Percentiles rank a stretch among this genome's conserved stretches.
Evolutionary conservation across 1,139 yeast species (phyloP).

Genomic region (Zygosaccharomyces pseudobailii): DNA sequence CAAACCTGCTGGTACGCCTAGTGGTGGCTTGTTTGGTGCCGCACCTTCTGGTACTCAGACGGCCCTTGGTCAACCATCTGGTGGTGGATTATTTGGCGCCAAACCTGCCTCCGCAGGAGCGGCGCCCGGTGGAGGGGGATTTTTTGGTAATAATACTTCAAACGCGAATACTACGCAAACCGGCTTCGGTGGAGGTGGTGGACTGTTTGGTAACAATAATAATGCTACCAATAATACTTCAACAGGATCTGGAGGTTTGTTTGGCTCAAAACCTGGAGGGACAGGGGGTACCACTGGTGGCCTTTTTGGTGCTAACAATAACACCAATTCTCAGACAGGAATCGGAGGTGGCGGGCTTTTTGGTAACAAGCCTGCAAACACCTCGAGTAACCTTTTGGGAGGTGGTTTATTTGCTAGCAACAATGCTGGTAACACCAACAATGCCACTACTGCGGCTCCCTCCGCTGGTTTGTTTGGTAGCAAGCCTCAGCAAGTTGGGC

Average conservation of each 20-base stretch:
- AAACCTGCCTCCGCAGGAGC: constrained; percentile 19
- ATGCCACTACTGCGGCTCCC: constrained; percentile 20
- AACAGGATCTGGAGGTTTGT: constrained; percentile 34
- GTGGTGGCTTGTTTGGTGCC: constrained; percentile 24
- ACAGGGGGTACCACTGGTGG: constrained; percentile 19
- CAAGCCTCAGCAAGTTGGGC: constrained; percentile 19
- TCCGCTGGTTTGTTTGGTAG: constrained; percentile 27
- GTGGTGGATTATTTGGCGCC: constrained; percentile 23
- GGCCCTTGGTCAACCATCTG: constrained; percentile 7
- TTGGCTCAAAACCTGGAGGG: constrained; percentile 35
- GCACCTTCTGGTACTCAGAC: constrained; percentile 10
- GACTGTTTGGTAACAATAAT: constrained; percentile 34
- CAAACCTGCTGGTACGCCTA: constrained; percentile 11
- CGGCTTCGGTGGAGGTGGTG: constrained; percentile 21
- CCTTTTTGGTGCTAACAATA: constrained; percentile 20
- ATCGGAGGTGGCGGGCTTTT: constrained; percentile 36
- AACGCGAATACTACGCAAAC: constrained; percentile 15
- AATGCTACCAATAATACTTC: constrained; percentile 7
- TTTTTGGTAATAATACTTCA: constrained; percentile 31
- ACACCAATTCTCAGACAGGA: constrained; percentile 13
- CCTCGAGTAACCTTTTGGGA: constrained; percentile 12
- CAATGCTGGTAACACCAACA: constrained; percentile 3
- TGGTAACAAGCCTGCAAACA: constrained; percentile 32
- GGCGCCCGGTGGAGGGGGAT: constrained; percentile 26
- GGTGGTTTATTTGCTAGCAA: constrained; percentile 24